Base-by-base conservation (phyloP, 2,329 filamentous ascomycete genomes). In the Mycocentrospora acerina region DNA sequence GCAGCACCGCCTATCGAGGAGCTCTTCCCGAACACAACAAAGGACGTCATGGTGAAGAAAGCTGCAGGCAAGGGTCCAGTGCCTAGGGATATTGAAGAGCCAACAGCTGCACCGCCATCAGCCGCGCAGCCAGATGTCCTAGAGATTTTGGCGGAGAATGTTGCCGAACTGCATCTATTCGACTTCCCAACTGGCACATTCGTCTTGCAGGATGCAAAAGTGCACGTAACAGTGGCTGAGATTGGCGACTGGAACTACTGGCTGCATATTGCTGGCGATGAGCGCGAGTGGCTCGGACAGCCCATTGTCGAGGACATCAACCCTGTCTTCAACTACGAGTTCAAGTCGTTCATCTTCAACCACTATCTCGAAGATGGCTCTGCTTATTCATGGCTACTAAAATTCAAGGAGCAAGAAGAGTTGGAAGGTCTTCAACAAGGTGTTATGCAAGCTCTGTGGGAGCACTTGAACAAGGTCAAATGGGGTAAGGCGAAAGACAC, bases 271-370 rank as follows among this genome's bases (percentile, higher is more conserved):
- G 80, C 81, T 28, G 84, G 85, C 46, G 76, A 80, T 26, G 81
- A 88, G 24, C 83, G 82, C 58, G 83, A 90, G 37, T 96, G 90
- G 88, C 75, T 98, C 2, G 90, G 90, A 15, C 88, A 95, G 50
- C 79, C 85, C 2, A 82, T 98, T 19, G 76, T 90, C 19, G 85
- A 88, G 6, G 93, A 98, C 55, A 89, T 97, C 68, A 97, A 97
- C 57, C 93, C 93, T 0, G 90, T 98, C 14, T 98, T 97, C 75
- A 97, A 97, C 71, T 97, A 96, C 53, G 93, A 98, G 67, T 97
- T 91, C 58, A 77, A 95, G n/a, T 97, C 91, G 0, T 97, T 97
- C 66, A 96, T 98, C 60, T 98, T 98, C 78, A 98, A 98, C 60
- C 90, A 96, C 64, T 97, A 95, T 65, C 80, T 86, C 11, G 79